Conservation (phyloP, 1,284 basidiomycete species). For the Schizophyllum amplum region DNA sequence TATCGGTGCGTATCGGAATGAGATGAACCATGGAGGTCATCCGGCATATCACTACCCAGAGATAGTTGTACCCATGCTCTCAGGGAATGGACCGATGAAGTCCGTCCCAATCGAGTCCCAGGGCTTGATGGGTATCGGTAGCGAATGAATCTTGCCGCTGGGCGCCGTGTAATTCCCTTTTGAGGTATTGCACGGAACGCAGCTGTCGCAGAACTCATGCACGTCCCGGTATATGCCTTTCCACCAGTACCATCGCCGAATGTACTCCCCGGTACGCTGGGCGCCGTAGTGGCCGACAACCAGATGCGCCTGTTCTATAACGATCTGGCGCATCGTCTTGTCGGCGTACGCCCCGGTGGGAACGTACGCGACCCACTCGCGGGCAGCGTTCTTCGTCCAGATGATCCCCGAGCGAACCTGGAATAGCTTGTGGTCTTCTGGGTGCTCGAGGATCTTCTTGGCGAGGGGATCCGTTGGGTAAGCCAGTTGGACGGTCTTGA, state of each 20-base stretch:
- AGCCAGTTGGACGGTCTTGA: background rate
- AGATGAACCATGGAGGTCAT: slow-evolving; percentile 28
- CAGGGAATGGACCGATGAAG: slow-evolving; percentile 28
- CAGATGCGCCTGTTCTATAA: slow-evolving; percentile 16
- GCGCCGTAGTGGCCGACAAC: slow-evolving; percentile 15
- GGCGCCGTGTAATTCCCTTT: slow-evolving; percentile 17
- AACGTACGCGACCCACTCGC: slow-evolving; percentile 10
- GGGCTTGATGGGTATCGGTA: slow-evolving; percentile 22
- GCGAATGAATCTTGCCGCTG: slow-evolving; percentile 19
- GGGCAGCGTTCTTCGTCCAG: slow-evolving; percentile 2
- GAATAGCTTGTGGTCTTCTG: slow-evolving; percentile 1
- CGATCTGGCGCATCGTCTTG: slow-evolving; percentile 7
- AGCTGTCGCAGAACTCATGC: background rate
- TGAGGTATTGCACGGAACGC: background rate
- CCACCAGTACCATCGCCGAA: slow-evolving; percentile 20
- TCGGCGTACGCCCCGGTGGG: slow-evolving; percentile 2
- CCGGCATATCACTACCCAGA: slow-evolving; percentile 26
- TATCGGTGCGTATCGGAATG: slow-evolving; percentile 14
- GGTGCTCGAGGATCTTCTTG: background rate
- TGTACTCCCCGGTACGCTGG: slow-evolving; percentile 15
- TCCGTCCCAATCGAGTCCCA: slow-evolving; percentile 29
- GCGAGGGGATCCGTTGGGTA: slow-evolving; percentile 7
- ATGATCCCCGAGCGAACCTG: slow-evolving; percentile 3
- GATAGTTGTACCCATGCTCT: slow-evolving; percentile 18
- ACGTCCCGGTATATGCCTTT: slow-evolving; percentile 7